Percentiles rank a stretch among this genome's conserved stretches.
Conservation (phyloP, 2,329 filamentous ascomycete genomes). For the Diaporthe longicolla region DNA sequence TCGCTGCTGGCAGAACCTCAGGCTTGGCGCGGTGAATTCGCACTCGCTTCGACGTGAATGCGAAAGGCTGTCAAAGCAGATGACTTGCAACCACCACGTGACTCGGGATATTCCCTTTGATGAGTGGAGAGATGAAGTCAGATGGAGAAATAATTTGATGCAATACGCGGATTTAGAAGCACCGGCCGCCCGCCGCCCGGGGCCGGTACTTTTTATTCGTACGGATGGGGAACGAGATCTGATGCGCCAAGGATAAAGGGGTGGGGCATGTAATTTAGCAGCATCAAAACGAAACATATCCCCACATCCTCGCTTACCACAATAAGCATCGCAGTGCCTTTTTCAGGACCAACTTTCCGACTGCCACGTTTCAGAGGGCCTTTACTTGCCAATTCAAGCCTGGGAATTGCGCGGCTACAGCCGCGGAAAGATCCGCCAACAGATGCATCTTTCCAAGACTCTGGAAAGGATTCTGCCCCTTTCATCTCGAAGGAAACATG, state of each 20-base stretch:
- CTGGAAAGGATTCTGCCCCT: background rate
- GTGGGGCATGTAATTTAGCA: conserved; percentile 9
- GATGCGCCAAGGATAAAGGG: background rate
- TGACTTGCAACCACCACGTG: background rate
- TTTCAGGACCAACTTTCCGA: background rate
- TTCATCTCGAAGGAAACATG: conserved; percentile 11
- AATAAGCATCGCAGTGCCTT: background rate
- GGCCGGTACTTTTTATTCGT: too few relatives aligned
- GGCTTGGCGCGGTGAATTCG: background rate
- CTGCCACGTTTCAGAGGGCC: background rate
- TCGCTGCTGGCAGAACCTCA: too few relatives aligned
- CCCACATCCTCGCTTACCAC: background rate
- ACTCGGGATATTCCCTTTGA: background rate
- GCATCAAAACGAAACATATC: conserved; percentile 9
- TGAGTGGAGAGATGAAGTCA: background rate
- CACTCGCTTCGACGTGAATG: too few relatives aligned
- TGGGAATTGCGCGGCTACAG: background rate
- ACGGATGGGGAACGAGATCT: conserved; percentile 6
- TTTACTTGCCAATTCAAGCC: background rate
- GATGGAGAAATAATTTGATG: background rate
- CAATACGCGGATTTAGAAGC: background rate
- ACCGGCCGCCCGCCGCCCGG: background rate
- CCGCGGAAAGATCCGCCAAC: background rate
- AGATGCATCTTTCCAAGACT: background rate
- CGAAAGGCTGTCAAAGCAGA: background rate